Conservation (phyloP, 257 asterid species). For the Handroanthus guayacan region DNA sequence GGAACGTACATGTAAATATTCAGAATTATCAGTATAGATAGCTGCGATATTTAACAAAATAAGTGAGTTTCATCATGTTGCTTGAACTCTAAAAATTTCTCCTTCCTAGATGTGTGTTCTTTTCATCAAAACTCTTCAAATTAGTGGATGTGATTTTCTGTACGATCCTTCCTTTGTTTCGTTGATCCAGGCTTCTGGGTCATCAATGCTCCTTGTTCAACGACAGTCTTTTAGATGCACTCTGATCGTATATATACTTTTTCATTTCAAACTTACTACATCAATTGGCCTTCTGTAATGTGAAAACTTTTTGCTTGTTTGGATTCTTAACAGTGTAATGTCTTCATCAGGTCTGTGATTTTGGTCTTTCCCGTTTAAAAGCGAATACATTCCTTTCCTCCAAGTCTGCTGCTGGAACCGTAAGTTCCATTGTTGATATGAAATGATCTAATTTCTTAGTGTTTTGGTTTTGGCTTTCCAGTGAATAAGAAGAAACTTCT, state of each 20-base stretch:
- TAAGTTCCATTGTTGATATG: conserved; percentile 51
- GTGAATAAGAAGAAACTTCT: conserved; percentile 18
- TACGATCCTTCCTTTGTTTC: conserved; percentile 11
- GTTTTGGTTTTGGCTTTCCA: conserved; percentile 22
- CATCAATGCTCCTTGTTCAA: conserved; percentile 10
- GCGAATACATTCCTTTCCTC: conserved; percentile 95
- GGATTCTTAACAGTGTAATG: conserved; percentile 36
- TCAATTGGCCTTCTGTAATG: conserved; percentile 22
- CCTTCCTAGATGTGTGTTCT: conserved; percentile 15
- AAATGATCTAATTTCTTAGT: conserved; percentile 36
- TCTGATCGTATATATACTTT: conserved; percentile 12
- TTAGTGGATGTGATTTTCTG: conserved; percentile 2
- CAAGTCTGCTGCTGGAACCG: conserved; percentile 98
- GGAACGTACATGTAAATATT: not conserved
- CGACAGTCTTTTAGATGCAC: not conserved
- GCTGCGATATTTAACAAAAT: not conserved
- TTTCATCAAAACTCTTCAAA: conserved; percentile 21
- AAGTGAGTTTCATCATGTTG: conserved; percentile 12
- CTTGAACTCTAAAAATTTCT: not conserved
- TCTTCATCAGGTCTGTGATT: conserved; percentile 85
- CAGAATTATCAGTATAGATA: not conserved
- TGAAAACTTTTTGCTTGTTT: not conserved
- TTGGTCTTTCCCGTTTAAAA: conserved; percentile 95
- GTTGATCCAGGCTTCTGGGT: not conserved
- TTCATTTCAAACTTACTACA: not conserved